Evolutionary conservation across 2,329 filamentous ascomycete species (phyloP).

Genomic region (Lecanicillium sp.): DNA sequence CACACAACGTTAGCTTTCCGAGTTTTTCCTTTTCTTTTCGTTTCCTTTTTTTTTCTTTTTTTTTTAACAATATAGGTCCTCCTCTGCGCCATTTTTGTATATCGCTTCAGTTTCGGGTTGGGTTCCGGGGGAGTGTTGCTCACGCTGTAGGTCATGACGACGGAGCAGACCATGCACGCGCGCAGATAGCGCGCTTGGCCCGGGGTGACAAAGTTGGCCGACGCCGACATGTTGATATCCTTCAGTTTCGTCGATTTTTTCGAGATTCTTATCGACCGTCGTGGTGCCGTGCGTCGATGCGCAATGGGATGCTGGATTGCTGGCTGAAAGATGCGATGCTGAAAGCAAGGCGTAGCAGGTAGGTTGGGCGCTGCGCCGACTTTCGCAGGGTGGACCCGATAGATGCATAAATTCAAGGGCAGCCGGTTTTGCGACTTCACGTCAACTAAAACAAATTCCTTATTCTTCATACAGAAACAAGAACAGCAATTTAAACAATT

Average conservation of each 20-base stretch:
- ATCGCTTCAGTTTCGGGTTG: too few species aligned
- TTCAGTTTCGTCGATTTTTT: neutral
- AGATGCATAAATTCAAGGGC: conserved; percentile 4
- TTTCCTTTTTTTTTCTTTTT: too few species aligned
- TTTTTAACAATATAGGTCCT: neutral
- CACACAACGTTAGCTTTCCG: neutral
- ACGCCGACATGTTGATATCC: conserved; percentile 30
- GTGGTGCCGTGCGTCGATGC: neutral
- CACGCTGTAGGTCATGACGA: conserved; percentile 78
- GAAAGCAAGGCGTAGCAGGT: neutral
- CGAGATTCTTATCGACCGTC: too few species aligned
- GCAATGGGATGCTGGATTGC: neutral
- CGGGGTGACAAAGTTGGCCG: conserved; percentile 61
- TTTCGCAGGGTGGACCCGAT: conserved; percentile 7
- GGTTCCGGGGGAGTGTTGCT: conserved; percentile 26
- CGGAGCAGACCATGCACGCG: conserved; percentile 97
- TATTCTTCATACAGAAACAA: too few species aligned
- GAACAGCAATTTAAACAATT: neutral
- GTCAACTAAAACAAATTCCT: too few species aligned
- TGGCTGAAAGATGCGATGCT: neutral
- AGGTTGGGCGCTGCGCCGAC: neutral
- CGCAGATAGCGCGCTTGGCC: conserved; percentile 79
- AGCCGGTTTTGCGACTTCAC: too few species aligned
- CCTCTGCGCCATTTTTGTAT: too few species aligned
- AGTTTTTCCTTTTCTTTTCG: neutral